These are phyloP conservation scores for Carallia pectinifolia DNA, from an alignment of 345 rosid genomes.

Conservation along the genomic window DNA sequence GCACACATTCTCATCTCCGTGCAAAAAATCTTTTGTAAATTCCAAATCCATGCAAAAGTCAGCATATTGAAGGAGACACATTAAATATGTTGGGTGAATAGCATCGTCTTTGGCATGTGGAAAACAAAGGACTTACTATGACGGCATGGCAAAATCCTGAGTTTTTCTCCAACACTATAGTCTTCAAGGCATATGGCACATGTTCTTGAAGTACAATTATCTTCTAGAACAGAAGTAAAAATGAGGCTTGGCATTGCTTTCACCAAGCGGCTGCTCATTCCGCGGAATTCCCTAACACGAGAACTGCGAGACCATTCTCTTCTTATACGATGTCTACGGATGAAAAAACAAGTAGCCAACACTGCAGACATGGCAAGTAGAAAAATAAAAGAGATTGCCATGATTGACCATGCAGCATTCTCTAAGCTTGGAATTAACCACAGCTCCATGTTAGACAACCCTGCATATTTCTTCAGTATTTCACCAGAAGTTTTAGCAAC, in stretches of 20 bases:
- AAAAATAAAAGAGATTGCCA: constrained; percentile 91
- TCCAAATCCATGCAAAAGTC: constrained; percentile 1
- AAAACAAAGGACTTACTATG: constrained; percentile 63
- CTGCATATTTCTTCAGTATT: constrained; percentile 48
- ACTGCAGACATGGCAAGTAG: constrained; percentile 94
- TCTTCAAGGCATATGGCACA: constrained; percentile 98
- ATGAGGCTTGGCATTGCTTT: constrained; percentile 96
- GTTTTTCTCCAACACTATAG: constrained; percentile 86
- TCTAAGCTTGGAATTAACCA: constrained; percentile 79
- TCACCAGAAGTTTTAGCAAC: constrained; percentile 72
- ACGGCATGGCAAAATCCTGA: constrained; percentile 83
- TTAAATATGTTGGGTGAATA: neutral
- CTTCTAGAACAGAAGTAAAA: constrained; percentile 75
- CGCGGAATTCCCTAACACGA: constrained; percentile 76
- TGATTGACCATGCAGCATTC: constrained; percentile 93
- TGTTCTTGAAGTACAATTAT: constrained; percentile 77
- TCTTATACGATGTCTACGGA: constrained; percentile 84
- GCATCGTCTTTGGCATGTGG: constrained; percentile 2
- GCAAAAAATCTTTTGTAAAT: no score
- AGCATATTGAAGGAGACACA: constrained; percentile 3
- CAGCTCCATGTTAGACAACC: constrained; percentile 52
- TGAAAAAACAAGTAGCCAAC: constrained; percentile 93
- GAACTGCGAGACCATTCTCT: constrained; percentile 53
- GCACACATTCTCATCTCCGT: no score
- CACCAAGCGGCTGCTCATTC: constrained; percentile 89